Evolutionary conservation across 495 filamentous ascomycete species (phyloP), one percentile per base, ranked within the genome.

Genomic region (Neurospora sp.): DNA sequence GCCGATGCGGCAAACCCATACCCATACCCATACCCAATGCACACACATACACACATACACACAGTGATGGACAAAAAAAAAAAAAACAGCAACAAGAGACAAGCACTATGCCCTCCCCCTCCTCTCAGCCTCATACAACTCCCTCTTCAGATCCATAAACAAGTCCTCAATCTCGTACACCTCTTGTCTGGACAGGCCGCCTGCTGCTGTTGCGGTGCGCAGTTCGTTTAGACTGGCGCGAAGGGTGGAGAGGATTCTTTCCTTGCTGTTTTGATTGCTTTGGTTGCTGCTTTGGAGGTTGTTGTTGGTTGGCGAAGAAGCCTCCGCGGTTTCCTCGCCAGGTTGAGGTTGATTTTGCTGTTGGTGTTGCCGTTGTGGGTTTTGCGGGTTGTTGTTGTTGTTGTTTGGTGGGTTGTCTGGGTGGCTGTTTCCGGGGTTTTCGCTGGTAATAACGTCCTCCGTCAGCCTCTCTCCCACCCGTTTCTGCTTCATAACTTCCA

Each of bases 71-170:
- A 27, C 27, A 27, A 27, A 27, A 27, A 27, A 27, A 27, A 27
- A 27, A 27, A 27, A n/a, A n/a, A n/a, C n/a, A n/a, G n/a, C n/a
- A n/a, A n/a, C n/a, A n/a, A n/a, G n/a, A n/a, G n/a, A n/a, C n/a
- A n/a, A n/a, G n/a, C n/a, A n/a, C n/a, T n/a, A n/a, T n/a, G n/a
- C n/a, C n/a, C 79, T 75, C 69, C 85, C 81, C 74, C 89, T 85
- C 77, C 82, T 83, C 74, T 86, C 85, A 42, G 90, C 91, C 70
- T 89, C 87, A 76, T 90, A 89, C 75, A 90, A 81, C 76, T 89
- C 87, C 73, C 88, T 84, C 73, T 88, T 89, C 76, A 90, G 87
- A 77, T 92, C 88, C 82, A 91, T 90, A 73, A 92, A 86, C 77
- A 91, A 79, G 75, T 91, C 88, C 74, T 93, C 91, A 72, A 92